Percentiles rank a stretch among this genome's conserved stretches.
phyloP scores from a whole-genome alignment of 2,329 filamentous ascomycete species.

The Sporothrix phasma region DNA sequence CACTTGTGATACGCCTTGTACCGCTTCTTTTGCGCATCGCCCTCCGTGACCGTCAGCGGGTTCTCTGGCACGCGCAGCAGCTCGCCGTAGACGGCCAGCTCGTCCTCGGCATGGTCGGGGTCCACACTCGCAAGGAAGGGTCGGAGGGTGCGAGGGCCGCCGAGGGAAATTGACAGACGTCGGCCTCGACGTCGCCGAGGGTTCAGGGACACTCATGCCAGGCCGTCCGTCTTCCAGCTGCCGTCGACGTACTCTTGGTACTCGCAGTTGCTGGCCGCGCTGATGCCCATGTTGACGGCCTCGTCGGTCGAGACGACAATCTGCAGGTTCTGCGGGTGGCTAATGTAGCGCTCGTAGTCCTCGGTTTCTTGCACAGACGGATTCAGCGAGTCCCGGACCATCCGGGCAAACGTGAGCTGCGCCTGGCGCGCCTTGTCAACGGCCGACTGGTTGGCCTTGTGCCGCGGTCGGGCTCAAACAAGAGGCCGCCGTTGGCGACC shows the following conservation, averaged over 20 bases:
- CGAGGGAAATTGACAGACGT: background rate
- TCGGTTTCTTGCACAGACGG: constrained; percentile 74
- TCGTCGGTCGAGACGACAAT: constrained; percentile 65
- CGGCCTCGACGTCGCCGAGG: background rate
- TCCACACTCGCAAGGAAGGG: background rate
- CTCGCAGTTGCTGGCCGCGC: constrained; percentile 46
- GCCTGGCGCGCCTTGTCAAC: constrained; percentile 72
- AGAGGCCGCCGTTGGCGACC: constrained; percentile 12
- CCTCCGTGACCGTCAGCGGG: constrained; percentile 75
- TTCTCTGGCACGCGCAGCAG: constrained; percentile 70
- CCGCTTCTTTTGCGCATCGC: constrained; percentile 81
- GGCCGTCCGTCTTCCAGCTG: constrained; percentile 50
- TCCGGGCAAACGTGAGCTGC: constrained; percentile 80
- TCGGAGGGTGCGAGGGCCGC: constrained; percentile 21
- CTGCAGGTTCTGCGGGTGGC: constrained; percentile 79
- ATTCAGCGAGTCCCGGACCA: constrained; percentile 76
- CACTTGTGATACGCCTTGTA: constrained; percentile 97
- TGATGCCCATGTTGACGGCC: constrained; percentile 22
- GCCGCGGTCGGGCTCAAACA: constrained; percentile 7
- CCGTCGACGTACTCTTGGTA: constrained; percentile 74
- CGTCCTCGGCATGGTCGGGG: constrained; percentile 39
- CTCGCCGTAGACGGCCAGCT: constrained; percentile 63
- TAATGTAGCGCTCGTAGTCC: constrained; percentile 83
- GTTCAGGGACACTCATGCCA: constrained; percentile 32
- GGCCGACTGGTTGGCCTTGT: constrained; percentile 44